A percentile compares a stretch with the other conserved stretches of the same genome.
These are phyloP conservation scores for Zalaria obscura DNA, from an alignment of 2,329 filamentous ascomycete species.

Conservation along the genomic window DNA sequence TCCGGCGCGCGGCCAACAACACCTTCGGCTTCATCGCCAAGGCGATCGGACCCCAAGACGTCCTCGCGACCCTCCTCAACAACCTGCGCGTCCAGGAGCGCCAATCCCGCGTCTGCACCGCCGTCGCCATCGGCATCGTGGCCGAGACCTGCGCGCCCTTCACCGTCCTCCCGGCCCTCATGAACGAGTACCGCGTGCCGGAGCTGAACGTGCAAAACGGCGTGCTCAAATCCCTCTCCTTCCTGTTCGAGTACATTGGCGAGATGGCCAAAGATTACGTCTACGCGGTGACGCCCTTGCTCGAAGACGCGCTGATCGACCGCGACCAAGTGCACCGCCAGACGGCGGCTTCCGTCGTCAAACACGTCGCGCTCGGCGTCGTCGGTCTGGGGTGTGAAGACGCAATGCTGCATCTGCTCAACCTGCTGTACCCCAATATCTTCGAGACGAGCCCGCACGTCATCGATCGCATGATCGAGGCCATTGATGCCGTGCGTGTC, in stretches of 20 bases:
- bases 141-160: constrained; percentile 97
- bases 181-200: constrained; percentile 98
- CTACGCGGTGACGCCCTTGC: constrained; percentile 87
- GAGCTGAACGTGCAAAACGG: constrained; percentile 98
- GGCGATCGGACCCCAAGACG: constrained; percentile 94
- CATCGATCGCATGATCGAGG: constrained; percentile 94
- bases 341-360: constrained; percentile 90
- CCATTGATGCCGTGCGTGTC: constrained; percentile 89
- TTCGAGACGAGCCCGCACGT: constrained; percentile 98
- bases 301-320: constrained; percentile 95
- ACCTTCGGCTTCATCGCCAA: constrained; percentile 99
- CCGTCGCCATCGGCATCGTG: constrained; percentile 95
- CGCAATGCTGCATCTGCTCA: constrained; percentile 94
- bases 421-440: constrained; percentile 88
- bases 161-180: constrained; percentile 92
- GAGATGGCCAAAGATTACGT: constrained; percentile 99
- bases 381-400: constrained; percentile 95
- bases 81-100: constrained; percentile 95
- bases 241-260: constrained; percentile 97
- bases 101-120: constrained; percentile 95
- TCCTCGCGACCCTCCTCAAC: constrained; percentile 87
- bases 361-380: constrained; percentile 95
- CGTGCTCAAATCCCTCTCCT: constrained; percentile 90
- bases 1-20: constrained; percentile 95
- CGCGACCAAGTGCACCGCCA: constrained; percentile 96